These are phyloP conservation scores for Prunus armeniaca DNA, from an alignment of 306 rosid species.

Conservation along the genomic window DNA sequence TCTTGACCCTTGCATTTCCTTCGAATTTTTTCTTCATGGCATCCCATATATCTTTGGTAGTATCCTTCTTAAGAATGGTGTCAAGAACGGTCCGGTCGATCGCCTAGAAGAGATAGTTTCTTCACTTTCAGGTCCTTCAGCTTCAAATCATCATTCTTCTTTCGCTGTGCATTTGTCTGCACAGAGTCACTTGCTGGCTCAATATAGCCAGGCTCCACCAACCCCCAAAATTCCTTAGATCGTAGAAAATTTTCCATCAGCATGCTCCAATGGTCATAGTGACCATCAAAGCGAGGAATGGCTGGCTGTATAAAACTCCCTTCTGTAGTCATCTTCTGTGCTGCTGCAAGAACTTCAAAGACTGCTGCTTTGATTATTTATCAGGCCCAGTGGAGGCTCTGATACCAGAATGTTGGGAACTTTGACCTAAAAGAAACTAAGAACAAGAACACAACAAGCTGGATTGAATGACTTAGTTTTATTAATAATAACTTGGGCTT, in stretches of 20 bases:
- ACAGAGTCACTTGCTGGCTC: constrained; percentile 7
- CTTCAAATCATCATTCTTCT: neutral
- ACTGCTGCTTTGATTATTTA: constrained; percentile 3
- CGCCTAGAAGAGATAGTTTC: constrained; percentile 1
- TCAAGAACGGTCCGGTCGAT: neutral
- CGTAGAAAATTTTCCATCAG: neutral
- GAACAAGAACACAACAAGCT: constrained; percentile 5
- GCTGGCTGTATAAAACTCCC: constrained; percentile 4
- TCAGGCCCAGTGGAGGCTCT: neutral
- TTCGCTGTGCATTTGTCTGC: neutral
- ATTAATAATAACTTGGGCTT: constrained; percentile 12
- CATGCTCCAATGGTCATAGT: constrained; percentile 17
- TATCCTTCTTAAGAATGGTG: constrained; percentile 9
- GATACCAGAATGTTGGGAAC: neutral
- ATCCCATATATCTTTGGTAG: constrained; percentile 4
- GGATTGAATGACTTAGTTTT: constrained; percentile 10
- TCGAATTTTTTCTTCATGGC: neutral
- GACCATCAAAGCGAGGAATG: constrained; percentile 12
- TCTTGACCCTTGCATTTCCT: constrained; percentile 6
- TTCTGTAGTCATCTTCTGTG: constrained; percentile 6
- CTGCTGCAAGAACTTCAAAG: constrained; percentile 7
- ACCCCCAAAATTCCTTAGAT: constrained; percentile 10
- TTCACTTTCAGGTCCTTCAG: neutral
- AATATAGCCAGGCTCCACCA: neutral
- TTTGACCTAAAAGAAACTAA: constrained; percentile 9